These are phyloP conservation scores for Candida succiphila DNA, from an alignment of 805 yeast species.

Conservation along the genomic window DNA sequence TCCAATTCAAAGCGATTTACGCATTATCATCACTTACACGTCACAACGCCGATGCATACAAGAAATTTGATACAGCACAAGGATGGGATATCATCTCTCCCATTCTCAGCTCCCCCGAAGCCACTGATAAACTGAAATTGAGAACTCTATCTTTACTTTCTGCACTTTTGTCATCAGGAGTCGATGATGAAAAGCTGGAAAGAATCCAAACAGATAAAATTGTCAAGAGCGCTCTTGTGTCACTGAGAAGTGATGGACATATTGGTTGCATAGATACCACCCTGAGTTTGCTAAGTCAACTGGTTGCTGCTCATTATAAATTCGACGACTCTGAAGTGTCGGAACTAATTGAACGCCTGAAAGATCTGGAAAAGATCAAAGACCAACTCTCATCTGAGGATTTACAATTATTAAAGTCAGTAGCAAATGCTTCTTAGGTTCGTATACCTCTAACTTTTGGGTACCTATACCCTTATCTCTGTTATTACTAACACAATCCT, in stretches of 20 bases:
- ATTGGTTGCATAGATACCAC: slow-evolving; percentile 48
- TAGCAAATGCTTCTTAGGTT: too few relatives aligned
- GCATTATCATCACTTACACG: slow-evolving; percentile 70
- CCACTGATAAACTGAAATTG: slow-evolving; percentile 32
- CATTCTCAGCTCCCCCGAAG: slow-evolving; percentile 6
- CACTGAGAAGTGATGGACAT: slow-evolving; percentile 26
- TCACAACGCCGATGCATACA: slow-evolving; percentile 50
- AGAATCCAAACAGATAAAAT: slow-evolving; percentile 29
- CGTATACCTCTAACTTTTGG: background rate
- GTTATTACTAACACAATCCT: too few relatives aligned
- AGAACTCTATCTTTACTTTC: slow-evolving; percentile 48
- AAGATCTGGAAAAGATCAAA: slow-evolving; percentile 28
- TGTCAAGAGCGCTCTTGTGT: slow-evolving; percentile 21
- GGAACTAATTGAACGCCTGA: slow-evolving; percentile 25
- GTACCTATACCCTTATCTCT: slow-evolving; percentile 4
- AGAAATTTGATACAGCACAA: slow-evolving; percentile 38
- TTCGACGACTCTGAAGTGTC: slow-evolving; percentile 35
- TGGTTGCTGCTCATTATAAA: slow-evolving; percentile 32
- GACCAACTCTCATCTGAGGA: slow-evolving; percentile 49
- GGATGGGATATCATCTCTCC: slow-evolving; percentile 54
- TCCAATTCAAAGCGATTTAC: slow-evolving; percentile 58
- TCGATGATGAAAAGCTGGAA: slow-evolving; percentile 27
- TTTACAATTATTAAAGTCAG: slow-evolving; percentile 36
- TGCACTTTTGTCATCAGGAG: slow-evolving; percentile 48
- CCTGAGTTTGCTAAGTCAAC: slow-evolving; percentile 36